Conservation (phyloP, 1,284 basidiomycete species). For the Xerocomus amazonicus region DNA sequence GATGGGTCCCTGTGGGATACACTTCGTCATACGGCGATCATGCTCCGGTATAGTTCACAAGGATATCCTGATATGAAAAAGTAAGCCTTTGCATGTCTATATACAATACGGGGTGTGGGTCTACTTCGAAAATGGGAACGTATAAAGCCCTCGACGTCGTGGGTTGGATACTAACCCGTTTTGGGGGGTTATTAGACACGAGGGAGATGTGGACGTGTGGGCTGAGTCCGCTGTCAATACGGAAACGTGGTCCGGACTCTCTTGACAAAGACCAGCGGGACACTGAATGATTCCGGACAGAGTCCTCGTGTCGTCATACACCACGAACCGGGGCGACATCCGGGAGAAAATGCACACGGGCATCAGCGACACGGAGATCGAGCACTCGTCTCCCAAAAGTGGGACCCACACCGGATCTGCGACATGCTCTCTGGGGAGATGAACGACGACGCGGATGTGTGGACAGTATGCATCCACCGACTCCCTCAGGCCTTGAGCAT, state of each 20-base stretch:
- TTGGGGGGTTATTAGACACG: conserved; percentile 6
- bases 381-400: background rate
- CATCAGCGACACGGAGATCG: background rate
- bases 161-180: conserved; percentile 17
- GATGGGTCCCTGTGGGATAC: conserved; percentile 12
- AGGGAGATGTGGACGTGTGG: conserved; percentile 19
- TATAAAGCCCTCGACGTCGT: conserved; percentile 14
- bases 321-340: conserved; percentile 18
- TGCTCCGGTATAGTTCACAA: conserved; percentile 15
- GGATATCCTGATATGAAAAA: conserved; percentile 9
- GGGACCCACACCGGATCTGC: conserved; percentile 13
- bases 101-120: conserved; percentile 4
- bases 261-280: conserved; percentile 11
- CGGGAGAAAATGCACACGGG: background rate
- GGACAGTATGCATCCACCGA: conserved; percentile 17
- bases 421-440: conserved; percentile 10
- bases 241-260: conserved; percentile 12
- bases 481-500: conserved; percentile 11
- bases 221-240: conserved; percentile 4
- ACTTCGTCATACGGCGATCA: conserved; percentile 21
- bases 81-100: background rate
- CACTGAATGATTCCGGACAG: conserved; percentile 11
- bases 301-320: conserved; percentile 18
- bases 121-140: conserved; percentile 16
- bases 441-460: conserved; percentile 13